Base-by-base conservation (phyloP, 495 filamentous ascomycete species). In the Evansstolkia leycettana region DNA sequence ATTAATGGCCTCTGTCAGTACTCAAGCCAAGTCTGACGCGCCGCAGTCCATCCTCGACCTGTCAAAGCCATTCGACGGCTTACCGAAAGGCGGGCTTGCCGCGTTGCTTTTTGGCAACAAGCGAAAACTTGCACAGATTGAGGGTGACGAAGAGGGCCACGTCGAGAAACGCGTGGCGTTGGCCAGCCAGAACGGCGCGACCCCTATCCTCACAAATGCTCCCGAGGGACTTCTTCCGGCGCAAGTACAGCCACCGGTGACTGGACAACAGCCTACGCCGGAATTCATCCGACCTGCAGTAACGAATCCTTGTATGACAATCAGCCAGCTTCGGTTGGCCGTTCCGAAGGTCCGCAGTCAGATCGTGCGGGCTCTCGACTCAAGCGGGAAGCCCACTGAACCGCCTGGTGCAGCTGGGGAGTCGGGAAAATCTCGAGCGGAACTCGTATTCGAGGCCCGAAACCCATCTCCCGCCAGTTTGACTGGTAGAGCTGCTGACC, bases 101-200 rank as follows among this genome's bases (percentile, higher is more conserved):
- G 66, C 82, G 11, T 69, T 99, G 54, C 61, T 99, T 0, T 67
- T 96, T 14, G 90, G 92, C 1, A 96, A 93, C 51, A 99, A 95
- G 55, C 75, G 90, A 14, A 94, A 89, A 48, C 68, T 79, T 12
- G 73, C 76, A 11, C 67, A 71, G 2, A 48, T 78, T 0, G 76
- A 79, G 40, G 74, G 68, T n/a, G 73, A 72, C 9, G 76, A 82
- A 31, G 84, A 89, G 29, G 75, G 71, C 9, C 70, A 70, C 15
- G 54, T 70, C 6, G 76, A 69, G 45, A 88, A 83, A 55, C 71
- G 76, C 20, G 55, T 78, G 17, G 61, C 66, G 3, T 38, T 62
- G 15, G 58, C 66, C 20, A 66, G 71, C 26, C 66, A 75, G 17
- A 71, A 72, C 27, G 84, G 83, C 3, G 80, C 79, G 1, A 68